Percentiles rank a stretch among this genome's conserved stretches.
phyloP scores from a whole-genome alignment of 2,329 filamentous ascomycete species.

The Ascochyta viciae-villosae region DNA sequence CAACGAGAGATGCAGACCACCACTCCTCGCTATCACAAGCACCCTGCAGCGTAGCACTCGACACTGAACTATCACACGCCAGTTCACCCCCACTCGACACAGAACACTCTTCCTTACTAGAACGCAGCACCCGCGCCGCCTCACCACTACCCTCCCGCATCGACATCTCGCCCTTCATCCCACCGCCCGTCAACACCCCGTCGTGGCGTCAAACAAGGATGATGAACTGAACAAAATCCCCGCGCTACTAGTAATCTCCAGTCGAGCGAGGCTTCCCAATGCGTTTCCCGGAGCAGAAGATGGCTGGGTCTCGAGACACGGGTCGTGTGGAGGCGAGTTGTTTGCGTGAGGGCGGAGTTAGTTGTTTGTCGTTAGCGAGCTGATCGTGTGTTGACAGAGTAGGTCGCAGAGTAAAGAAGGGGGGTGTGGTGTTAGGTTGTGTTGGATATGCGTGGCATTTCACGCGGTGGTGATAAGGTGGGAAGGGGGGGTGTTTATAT shows the following conservation, averaged over 20 bases:
- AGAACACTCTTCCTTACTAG: not conserved
- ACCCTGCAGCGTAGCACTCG: not conserved
- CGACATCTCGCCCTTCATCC: not conserved
- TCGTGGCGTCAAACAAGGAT: not conserved
- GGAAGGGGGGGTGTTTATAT: too few relatives aligned
- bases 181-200: too few relatives aligned
- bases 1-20: not conserved
- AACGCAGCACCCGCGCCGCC: not conserved
- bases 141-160: not conserved
- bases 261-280: not conserved
- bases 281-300: not conserved
- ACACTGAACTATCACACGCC: not conserved
- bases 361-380: too few relatives aligned
- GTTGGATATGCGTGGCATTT: too few relatives aligned
- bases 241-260: not conserved
- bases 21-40: not conserved
- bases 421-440: too few relatives aligned
- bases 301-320: not conserved
- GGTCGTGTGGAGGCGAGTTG: too few relatives aligned
- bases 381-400: too few relatives aligned
- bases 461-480: too few relatives aligned
- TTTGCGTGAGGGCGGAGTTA: not conserved
- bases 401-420: too few relatives aligned
- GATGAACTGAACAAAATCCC: not conserved
- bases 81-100: not conserved